Evolutionary conservation across 257 asterid genomes (phyloP).

Genomic region (Craterostigma plantagineum): DNA sequence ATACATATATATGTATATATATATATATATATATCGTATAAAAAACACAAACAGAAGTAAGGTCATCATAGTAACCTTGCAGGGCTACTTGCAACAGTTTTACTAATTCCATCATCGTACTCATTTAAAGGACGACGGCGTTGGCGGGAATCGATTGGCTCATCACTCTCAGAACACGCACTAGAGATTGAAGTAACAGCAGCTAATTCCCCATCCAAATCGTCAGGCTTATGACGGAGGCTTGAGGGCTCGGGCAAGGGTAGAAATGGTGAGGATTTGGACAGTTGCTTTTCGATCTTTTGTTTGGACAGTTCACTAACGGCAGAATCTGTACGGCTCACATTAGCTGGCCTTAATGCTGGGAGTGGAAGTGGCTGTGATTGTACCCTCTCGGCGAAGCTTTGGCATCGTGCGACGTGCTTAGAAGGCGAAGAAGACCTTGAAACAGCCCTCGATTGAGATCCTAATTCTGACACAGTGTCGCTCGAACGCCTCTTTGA

Average conservation of each 20-base stretch:
- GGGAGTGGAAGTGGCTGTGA: conserved; percentile 95
- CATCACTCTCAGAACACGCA: conserved; percentile 86
- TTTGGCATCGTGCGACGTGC: conserved; percentile 72
- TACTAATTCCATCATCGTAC: conserved; percentile 54
- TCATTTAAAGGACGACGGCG: no score
- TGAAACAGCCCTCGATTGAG: conserved; percentile 55
- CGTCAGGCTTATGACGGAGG: conserved; percentile 56
- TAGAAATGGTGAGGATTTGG: conserved; percentile 44
- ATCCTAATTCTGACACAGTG: conserved; percentile 60
- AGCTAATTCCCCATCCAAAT: conserved; percentile 43
- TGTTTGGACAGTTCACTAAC: conserved; percentile 37
- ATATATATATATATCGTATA: no score
- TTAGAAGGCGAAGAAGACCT: conserved; percentile 84
- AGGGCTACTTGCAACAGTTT: conserved; percentile 55
- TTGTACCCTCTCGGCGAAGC: conserved; percentile 65
- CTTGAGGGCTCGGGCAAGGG: conserved; percentile 81
- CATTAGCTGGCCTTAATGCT: conserved; percentile 30
- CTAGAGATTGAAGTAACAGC: conserved; percentile 60
- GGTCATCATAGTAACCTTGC: conserved; percentile 23
- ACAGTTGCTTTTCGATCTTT: conserved; percentile 26
- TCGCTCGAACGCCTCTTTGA: conserved; percentile 57
- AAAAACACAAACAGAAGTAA: no score
- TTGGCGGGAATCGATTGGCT: no score
- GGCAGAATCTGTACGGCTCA: conserved; percentile 44
- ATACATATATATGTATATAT: not conserved